Conservation (phyloP, 441 rosid species). For the Bruguiera hainesii region DNA sequence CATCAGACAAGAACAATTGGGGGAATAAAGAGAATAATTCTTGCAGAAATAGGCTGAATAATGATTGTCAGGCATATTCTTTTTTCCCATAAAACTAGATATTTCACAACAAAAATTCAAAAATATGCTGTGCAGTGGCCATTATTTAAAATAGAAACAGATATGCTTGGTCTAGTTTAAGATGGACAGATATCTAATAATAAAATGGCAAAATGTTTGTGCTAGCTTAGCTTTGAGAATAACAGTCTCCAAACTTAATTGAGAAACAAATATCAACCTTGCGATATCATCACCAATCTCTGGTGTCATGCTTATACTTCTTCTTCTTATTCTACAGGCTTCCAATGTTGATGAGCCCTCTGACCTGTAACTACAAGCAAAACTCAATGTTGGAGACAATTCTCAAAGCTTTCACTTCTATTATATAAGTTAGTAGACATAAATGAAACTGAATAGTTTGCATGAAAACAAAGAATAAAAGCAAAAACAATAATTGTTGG, state of each 20-base stretch:
- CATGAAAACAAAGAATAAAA: not conserved
- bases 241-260: not conserved
- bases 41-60: too few species aligned
- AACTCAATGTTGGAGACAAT: slow-evolving; percentile 21
- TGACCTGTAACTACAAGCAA: slow-evolving; percentile 54
- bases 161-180: not conserved
- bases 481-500: not conserved
- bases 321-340: slow-evolving; percentile 86
- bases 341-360: slow-evolving; percentile 80
- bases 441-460: not conserved
- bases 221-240: too few species aligned
- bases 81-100: too few species aligned
- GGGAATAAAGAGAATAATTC: too few species aligned
- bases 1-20: too few species aligned
- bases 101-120: too few species aligned
- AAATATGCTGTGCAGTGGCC: too few species aligned
- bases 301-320: slow-evolving; percentile 99
- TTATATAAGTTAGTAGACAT: not conserved
- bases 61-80: too few species aligned
- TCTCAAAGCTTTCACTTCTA: slow-evolving; percentile 11
- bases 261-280: slow-evolving; percentile 60
- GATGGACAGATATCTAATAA: not conserved
- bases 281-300: slow-evolving; percentile 99
- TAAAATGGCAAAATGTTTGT: not conserved
- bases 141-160: too few species aligned